Evolutionary conservation across 768 basidiomycete species (phyloP), one percentile per base, ranked within the genome.

Genomic region (Asterophora lycoperdoides): DNA sequence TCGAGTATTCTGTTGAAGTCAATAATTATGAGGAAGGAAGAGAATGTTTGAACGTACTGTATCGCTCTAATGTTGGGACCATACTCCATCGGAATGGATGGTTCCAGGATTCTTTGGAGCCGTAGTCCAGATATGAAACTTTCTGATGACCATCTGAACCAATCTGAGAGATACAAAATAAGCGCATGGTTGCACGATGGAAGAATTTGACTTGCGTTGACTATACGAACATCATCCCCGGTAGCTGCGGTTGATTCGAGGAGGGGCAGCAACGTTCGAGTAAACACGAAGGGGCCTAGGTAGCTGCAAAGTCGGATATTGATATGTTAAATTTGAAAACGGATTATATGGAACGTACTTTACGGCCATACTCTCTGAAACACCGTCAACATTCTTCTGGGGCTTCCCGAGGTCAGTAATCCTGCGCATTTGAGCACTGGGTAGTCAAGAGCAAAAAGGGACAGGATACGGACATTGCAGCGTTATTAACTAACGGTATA

Each of bases 391-490:
- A 28, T 41, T 41, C 26, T 10, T 8, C 28, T 26, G 23, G 6
- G 40, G 40, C 3, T 41, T 41, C 13, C 40, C 40, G n/a, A 30
- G 23, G 28, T 30, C 40, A 11, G 40, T 15, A 4, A 28, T 41
- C 11, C 40, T n/a, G 28, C 14, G 28, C 1, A 14, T 14, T 28
- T 5, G 2, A 28, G 13, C 13, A 11, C n/a, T 28, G 20, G 11
- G 7, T 1, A 14, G 19, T 28, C 19, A 10, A 38, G 18, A 38
- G 11, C 5, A 8, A 37, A 4, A 26, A 5, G 23, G 28, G 20
- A n/a, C n/a, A n/a, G n/a, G n/a, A n/a, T n/a, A n/a, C 40, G 40
- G 23, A 41, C 40, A 41, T 18, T 14, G 26, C 40, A 41, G 40
- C 40, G 28, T 41, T 26, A 28, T 41, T 41, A 7, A 41, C 40